Percentiles rank a stretch among this genome's conserved stretches.
Conservation (phyloP, 176 grass and related monocot genomes). For the Aegilops sharonensis region DNA sequence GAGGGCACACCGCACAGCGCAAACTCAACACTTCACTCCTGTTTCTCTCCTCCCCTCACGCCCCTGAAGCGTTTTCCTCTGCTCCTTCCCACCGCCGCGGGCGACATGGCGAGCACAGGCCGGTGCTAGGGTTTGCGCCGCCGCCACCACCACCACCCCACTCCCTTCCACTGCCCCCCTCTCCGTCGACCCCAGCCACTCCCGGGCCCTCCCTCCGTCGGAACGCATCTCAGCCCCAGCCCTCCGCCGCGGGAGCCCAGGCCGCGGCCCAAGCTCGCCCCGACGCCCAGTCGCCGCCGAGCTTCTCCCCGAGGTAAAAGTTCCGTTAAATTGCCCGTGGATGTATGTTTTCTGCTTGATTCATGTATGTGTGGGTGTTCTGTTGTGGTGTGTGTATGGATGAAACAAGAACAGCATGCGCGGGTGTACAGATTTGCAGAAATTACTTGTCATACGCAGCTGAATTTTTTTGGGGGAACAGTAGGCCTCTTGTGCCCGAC, state of each 20-base stretch:
- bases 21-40: too few species aligned
- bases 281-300: not conserved
- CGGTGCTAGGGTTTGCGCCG: not conserved
- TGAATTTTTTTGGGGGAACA: not conserved
- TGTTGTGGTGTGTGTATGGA: not conserved
- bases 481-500: not conserved
- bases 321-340: not conserved
- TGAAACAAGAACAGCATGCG: not conserved
- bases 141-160: not conserved
- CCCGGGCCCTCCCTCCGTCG: not conserved
- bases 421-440: not conserved
- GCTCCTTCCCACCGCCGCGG: not conserved
- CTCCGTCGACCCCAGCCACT: not conserved
- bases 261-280: not conserved
- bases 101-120: not conserved
- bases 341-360: not conserved
- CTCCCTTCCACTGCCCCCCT: not conserved
- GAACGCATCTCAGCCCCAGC: not conserved
- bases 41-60: not conserved
- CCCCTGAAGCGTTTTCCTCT: not conserved
- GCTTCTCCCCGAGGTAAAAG: not conserved
- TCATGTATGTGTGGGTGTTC: not conserved
- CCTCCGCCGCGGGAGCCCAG: not conserved
- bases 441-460: not conserved
- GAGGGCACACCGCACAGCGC: too few species aligned